Percentiles rank a stretch among this genome's conserved stretches.
Evolutionary conservation across 371 early-diverging fungal genomes (phyloP).

Genomic region (Mortierella sp.): DNA sequence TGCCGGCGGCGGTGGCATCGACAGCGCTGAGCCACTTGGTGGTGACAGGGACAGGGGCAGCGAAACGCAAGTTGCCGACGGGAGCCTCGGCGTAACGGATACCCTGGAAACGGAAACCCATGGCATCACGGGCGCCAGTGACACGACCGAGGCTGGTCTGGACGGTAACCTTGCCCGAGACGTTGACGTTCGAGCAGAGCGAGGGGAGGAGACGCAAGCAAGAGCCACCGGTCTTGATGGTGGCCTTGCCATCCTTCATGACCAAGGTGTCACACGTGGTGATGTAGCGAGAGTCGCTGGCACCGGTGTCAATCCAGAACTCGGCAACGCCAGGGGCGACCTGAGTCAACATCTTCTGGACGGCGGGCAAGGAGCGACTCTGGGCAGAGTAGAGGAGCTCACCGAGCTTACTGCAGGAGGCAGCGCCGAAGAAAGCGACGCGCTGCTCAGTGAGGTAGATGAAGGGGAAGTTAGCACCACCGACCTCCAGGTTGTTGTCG

Average conservation of each 20-base stretch:
- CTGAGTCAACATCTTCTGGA: constrained; percentile 45
- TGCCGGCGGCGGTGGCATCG: constrained; percentile 49
- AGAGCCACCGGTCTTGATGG: constrained; percentile 40
- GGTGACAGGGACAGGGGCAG: constrained; percentile 48
- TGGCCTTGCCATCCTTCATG: constrained; percentile 42
- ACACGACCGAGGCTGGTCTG: constrained; percentile 38
- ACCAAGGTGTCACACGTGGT: constrained; percentile 50
- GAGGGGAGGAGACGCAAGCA: constrained; percentile 51
- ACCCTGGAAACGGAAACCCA: constrained; percentile 58
- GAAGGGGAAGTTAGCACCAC: constrained; percentile 53
- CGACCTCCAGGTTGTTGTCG: constrained; percentile 54
- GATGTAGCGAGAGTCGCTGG: constrained; percentile 38
- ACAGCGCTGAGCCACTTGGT: constrained; percentile 38
- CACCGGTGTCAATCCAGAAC: constrained; percentile 52
- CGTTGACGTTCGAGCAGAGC: constrained; percentile 52
- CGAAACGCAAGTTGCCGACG: constrained; percentile 52
- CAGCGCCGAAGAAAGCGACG: constrained; percentile 35
- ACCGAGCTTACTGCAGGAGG: constrained; percentile 35
- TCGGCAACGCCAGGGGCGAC: constrained; percentile 32
- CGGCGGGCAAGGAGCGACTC: constrained; percentile 41
- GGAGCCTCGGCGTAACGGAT: constrained; percentile 59
- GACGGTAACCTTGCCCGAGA: constrained; percentile 45
- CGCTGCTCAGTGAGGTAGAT: constrained; percentile 49
- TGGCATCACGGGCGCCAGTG: constrained; percentile 46
- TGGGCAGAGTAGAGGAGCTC: constrained; percentile 52